A percentile compares a stretch with the other conserved stretches of the same genome.
Conservation (phyloP, 73 alveolate genomes). For the Paramecium sonneborni region DNA sequence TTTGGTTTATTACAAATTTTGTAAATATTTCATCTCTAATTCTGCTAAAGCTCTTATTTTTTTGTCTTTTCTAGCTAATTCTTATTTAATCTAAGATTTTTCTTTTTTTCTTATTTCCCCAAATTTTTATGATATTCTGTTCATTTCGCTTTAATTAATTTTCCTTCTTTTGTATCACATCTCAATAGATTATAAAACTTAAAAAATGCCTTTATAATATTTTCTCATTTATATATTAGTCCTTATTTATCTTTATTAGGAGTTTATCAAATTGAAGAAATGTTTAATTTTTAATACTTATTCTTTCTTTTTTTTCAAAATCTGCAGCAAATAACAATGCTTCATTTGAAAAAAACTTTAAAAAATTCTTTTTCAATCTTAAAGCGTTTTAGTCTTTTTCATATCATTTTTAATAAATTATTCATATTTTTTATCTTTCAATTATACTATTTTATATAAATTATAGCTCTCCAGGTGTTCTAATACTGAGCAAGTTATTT, state of each 20-base stretch:
- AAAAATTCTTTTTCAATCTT: neutral
- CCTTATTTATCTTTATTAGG: neutral
- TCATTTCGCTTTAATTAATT: neutral
- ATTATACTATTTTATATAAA: neutral
- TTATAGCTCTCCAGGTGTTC: neutral
- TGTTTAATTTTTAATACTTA: neutral
- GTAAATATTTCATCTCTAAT: neutral
- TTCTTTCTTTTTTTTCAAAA: neutral
- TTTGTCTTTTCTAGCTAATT: neutral
- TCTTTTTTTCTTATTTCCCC: neutral
- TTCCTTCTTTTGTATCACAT: neutral
- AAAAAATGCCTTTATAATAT: neutral
- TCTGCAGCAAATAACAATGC: neutral
- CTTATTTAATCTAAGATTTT: neutral
- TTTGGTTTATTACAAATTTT: neutral
- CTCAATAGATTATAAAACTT: neutral
- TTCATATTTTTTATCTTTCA: neutral
- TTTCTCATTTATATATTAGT: neutral
- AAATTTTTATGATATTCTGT: neutral
- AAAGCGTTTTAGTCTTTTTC: neutral
- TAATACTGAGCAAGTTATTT: neutral
- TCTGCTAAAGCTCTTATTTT: neutral
- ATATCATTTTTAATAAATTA: neutral
- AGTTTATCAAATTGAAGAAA: neutral
- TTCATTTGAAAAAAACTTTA: neutral